These are phyloP conservation scores for Mychonastes homosphaera DNA, from an alignment of 139 green algal species.

Conservation along the genomic window DNA sequence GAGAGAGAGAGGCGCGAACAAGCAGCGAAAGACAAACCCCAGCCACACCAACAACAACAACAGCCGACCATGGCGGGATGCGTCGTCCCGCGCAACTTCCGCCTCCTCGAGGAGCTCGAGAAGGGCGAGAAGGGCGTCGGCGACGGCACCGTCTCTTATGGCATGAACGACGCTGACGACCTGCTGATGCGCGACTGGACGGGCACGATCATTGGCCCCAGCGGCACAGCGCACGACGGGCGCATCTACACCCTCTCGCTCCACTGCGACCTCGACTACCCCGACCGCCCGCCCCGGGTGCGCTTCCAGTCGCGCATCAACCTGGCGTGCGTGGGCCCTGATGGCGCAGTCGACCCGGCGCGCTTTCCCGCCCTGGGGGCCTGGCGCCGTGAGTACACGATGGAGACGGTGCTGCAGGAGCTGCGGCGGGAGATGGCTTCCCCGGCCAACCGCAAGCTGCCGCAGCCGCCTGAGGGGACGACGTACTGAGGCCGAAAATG, in stretches of 20 bases:
- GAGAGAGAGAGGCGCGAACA: too few species aligned
- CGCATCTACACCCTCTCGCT: constrained; percentile 90
- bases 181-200: constrained; percentile 89
- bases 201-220: constrained; percentile 93
- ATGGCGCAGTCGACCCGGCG: constrained; percentile 49
- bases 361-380: constrained; percentile 66
- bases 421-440: constrained; percentile 80
- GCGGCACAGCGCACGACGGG: constrained; percentile 71
- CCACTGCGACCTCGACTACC: constrained; percentile 74
- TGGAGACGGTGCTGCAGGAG: constrained; percentile 83
- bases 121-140: constrained; percentile 89
- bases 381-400: constrained; percentile 77
- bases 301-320: constrained; percentile 66
- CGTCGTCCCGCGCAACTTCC: constrained; percentile 84
- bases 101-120: constrained; percentile 92
- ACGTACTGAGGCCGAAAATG: constrained; percentile 24
- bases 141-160: constrained; percentile 93
- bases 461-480: constrained; percentile 78
- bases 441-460: constrained; percentile 70
- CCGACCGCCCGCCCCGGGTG: constrained; percentile 47
- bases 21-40: too few species aligned
- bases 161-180: constrained; percentile 83
- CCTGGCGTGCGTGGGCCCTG: constrained; percentile 48
- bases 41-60: background rate
- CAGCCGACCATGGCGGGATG: background rate